These are phyloP conservation scores for Globisporangium iwayamae DNA, from an alignment of 352 stramenopile genomes.

Conservation along the genomic window DNA sequence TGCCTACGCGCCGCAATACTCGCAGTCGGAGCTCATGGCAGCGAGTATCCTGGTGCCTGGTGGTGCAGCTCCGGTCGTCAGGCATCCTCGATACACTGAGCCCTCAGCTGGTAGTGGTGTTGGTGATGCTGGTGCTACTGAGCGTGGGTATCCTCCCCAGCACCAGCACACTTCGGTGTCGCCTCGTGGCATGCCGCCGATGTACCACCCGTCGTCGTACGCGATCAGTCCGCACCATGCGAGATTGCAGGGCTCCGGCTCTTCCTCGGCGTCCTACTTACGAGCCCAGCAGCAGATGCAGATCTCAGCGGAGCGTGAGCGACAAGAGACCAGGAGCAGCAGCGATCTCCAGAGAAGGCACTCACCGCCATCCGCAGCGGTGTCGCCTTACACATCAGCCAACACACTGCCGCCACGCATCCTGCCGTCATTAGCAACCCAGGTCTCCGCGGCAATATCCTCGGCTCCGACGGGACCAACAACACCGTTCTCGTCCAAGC, in stretches of 20 bases:
- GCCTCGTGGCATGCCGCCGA: slow-evolving; percentile 1
- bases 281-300: slow-evolving; percentile 1
- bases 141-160: background rate
- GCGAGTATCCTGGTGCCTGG: slow-evolving; percentile 10
- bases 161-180: slow-evolving; percentile 9
- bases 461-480: background rate
- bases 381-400: background rate
- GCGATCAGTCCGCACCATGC: slow-evolving; percentile 18
- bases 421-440: slow-evolving; percentile 7
- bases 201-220: slow-evolving; percentile 13
- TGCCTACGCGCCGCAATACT: slow-evolving; percentile 7
- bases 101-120: background rate
- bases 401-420: background rate
- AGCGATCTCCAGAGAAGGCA: background rate
- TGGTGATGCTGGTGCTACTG: background rate
- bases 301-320: background rate
- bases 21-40: slow-evolving; percentile 14
- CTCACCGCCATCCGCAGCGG: background rate
- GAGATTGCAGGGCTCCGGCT: background rate
- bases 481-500: background rate
- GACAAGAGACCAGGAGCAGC: background rate
- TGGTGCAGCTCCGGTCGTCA: background rate
- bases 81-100: background rate
- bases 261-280: background rate
- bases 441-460: background rate